A percentile compares a stretch with the other conserved stretches of the same genome.
phyloP scores from a whole-genome alignment of 768 basidiomycete genomes.

The Vararia minispora region DNA sequence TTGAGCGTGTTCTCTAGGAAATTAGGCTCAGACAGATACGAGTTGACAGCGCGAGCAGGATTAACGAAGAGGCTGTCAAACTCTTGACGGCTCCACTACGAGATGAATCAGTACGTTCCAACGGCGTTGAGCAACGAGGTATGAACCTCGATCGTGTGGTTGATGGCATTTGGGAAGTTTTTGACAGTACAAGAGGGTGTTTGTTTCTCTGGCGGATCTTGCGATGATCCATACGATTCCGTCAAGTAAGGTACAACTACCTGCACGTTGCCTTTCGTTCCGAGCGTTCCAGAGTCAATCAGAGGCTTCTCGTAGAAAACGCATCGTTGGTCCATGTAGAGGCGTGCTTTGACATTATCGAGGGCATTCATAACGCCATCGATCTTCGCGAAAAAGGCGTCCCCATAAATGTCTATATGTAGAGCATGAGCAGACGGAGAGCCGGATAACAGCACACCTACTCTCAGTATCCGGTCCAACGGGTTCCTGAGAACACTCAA shows the following conservation, averaged over 20 bases:
- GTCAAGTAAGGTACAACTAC: conserved; percentile 90
- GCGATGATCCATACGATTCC: conserved; percentile 94
- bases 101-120: conserved; percentile 4
- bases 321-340: conserved; percentile 98
- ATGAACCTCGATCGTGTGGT: conserved; percentile 90
- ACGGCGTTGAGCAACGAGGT: not conserved
- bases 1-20: conserved; percentile 86
- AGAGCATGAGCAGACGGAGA: not conserved
- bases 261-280: conserved; percentile 96
- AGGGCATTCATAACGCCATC: conserved; percentile 96
- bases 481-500: conserved; percentile 81
- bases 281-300: conserved; percentile 94
- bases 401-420: conserved; percentile 67
- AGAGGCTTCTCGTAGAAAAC: conserved; percentile 94
- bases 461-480: conserved; percentile 92
- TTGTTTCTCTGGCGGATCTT: conserved; percentile 98
- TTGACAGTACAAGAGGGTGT: conserved; percentile 96
- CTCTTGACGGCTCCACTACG: conserved; percentile 84
- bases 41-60: conserved; percentile 87
- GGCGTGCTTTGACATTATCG: conserved; percentile 91
- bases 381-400: conserved; percentile 76
- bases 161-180: conserved; percentile 97
- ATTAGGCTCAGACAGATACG: conserved; percentile 94
- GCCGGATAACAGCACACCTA: conserved; percentile 27
- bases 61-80: conserved; percentile 93